Conservation (phyloP, 73 alveolate species). For the Paramecium sexaurelia region DNA sequence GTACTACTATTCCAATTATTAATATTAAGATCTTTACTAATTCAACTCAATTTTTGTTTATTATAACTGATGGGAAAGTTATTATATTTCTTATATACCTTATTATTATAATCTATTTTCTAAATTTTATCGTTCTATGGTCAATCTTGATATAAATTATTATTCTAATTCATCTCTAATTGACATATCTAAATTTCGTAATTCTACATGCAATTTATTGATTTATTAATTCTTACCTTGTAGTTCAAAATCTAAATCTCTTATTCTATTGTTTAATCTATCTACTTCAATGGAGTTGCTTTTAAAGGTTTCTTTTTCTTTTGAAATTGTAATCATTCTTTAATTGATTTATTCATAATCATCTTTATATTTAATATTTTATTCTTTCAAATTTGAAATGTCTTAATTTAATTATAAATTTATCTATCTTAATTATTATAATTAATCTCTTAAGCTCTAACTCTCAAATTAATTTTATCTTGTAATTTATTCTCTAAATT, state of each 20-base stretch:
- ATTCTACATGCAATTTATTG: not conserved
- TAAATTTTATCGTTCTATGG: not conserved
- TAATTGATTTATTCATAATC: not conserved
- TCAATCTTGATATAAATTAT: not conserved
- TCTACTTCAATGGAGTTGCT: not conserved
- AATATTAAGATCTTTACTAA: not conserved
- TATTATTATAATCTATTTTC: not conserved
- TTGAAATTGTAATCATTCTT: not conserved
- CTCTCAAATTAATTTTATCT: not conserved
- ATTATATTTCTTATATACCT: not conserved
- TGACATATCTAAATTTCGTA: not conserved
- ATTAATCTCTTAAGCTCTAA: conserved; percentile 2
- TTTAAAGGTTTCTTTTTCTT: not conserved
- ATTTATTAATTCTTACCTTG: not conserved
- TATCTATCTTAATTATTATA: conserved; percentile 10
- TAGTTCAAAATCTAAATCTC: not conserved
- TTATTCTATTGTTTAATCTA: not conserved
- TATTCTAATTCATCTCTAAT: not conserved
- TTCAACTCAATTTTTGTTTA: not conserved
- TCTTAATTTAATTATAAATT: not conserved
- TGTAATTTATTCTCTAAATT: not conserved
- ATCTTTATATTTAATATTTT: not conserved
- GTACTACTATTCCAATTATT: not conserved
- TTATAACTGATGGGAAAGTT: not conserved
- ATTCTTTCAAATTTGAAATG: not conserved